Evolutionary conservation across 768 basidiomycete genomes (phyloP).

Genomic region (Leucocoprinus leucothites): DNA sequence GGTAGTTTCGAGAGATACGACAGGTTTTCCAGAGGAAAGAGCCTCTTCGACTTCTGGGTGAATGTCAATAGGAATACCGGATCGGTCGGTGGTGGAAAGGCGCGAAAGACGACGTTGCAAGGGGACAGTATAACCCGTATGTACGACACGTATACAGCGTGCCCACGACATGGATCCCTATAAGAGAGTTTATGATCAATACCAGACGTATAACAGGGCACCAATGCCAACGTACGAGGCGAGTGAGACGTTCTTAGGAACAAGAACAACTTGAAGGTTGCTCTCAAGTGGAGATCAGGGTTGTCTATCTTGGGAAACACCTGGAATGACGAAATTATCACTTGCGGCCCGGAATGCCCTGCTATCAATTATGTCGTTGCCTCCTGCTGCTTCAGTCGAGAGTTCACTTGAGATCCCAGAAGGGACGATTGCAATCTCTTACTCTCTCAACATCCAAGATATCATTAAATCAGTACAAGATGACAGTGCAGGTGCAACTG

Average conservation of each 20-base stretch:
- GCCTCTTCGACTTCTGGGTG: slow-evolving; percentile 86
- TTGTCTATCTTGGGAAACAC: background rate
- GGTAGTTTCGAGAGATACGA: slow-evolving; percentile 91
- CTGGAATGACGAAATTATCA: background rate
- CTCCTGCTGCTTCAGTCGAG: slow-evolving; percentile 37
- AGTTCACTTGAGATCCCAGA: slow-evolving; percentile 37
- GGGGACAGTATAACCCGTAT: background rate
- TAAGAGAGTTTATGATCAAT: background rate
- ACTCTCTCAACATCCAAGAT: slow-evolving; percentile 52
- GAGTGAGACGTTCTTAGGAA: too few relatives aligned
- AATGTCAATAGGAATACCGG: slow-evolving; percentile 52
- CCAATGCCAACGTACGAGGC: background rate
- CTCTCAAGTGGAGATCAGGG: too few relatives aligned
- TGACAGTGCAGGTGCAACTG: slow-evolving; percentile 67
- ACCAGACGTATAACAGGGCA: background rate
- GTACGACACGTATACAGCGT: slow-evolving; percentile 1
- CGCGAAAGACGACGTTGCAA: slow-evolving; percentile 6
- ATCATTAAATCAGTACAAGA: slow-evolving; percentile 64
- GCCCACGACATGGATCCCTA: background rate
- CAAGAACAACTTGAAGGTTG: too few relatives aligned
- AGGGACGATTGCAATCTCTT: slow-evolving; percentile 58
- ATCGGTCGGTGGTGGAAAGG: slow-evolving; percentile 15
- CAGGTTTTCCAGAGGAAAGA: slow-evolving; percentile 54
- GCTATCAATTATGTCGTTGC: slow-evolving; percentile 4
- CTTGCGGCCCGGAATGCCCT: slow-evolving; percentile 3